Evolutionary conservation across 768 basidiomycete genomes (phyloP).

Genomic region (Collybia sordida): DNA sequence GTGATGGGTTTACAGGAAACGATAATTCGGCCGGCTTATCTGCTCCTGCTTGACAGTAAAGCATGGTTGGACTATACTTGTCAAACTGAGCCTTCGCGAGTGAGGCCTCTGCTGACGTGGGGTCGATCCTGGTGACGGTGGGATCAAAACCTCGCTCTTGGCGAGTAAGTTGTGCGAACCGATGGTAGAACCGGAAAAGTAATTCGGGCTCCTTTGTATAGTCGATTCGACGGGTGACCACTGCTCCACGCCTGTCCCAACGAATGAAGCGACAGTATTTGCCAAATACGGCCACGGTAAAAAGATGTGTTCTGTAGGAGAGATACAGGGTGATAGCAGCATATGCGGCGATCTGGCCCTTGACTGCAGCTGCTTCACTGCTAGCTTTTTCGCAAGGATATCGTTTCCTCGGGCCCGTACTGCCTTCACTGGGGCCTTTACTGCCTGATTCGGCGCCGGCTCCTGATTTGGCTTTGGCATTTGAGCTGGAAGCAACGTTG

Average conservation of each 20-base stretch:
- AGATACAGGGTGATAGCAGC: slow-evolving; percentile 1
- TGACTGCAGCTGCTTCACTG: background rate
- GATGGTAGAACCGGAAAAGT: slow-evolving; percentile 23
- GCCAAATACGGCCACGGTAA: slow-evolving; percentile 25
- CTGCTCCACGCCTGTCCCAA: slow-evolving; percentile 32
- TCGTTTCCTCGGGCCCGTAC: too few species aligned
- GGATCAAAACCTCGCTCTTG: slow-evolving; percentile 19
- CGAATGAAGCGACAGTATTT: slow-evolving; percentile 25
- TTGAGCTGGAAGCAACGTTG: too few species aligned
- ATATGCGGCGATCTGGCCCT: background rate
- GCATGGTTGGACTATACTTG: background rate
- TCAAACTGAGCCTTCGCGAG: background rate
- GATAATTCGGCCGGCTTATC: too few species aligned
- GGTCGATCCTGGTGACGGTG: background rate
- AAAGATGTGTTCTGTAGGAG: slow-evolving; percentile 30
- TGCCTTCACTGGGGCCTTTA: too few species aligned
- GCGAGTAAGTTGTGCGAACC: slow-evolving; percentile 15
- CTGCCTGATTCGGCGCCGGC: too few species aligned
- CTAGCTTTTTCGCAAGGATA: background rate
- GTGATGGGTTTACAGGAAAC: background rate
- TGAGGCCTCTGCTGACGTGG: background rate
- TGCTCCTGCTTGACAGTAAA: background rate
- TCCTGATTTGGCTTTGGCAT: too few species aligned
- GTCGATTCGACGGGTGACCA: slow-evolving; percentile 23
- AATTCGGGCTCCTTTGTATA: slow-evolving; percentile 11